Evolutionary conservation across 2,329 filamentous ascomycete species (phyloP).

Genomic region (Byssothecium circinans): DNA sequence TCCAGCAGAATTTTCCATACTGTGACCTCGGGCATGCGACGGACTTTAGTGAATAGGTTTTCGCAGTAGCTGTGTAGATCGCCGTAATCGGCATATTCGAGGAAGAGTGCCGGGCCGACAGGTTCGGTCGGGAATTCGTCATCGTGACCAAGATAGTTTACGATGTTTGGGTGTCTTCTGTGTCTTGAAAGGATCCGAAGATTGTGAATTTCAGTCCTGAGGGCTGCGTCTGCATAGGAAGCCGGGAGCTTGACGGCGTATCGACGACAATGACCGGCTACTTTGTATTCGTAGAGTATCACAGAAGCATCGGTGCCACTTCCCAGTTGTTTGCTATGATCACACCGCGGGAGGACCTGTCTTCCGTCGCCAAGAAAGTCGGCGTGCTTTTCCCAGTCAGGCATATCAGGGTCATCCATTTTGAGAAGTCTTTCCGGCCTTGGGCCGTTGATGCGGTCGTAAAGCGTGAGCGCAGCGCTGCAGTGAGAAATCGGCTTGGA

Average conservation of each 20-base stretch:
- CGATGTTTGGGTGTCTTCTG: conserved; percentile 15
- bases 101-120: conserved; percentile 19
- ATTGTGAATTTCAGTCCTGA: not conserved
- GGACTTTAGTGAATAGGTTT: not conserved
- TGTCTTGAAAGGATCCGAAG: not conserved
- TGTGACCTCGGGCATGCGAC: conserved; percentile 20
- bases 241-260: conserved; percentile 7
- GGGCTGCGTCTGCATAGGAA: not conserved
- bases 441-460: too few species aligned
- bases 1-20: conserved; percentile 27
- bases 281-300: conserved; percentile 1
- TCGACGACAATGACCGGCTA: not conserved
- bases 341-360: too few species aligned
- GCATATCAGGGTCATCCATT: too few species aligned
- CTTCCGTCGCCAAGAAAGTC: too few species aligned
- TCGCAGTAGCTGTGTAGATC: conserved; percentile 15
- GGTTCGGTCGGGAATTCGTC: not conserved
- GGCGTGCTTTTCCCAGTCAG: too few species aligned
- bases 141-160: conserved; percentile 10
- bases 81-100: conserved; percentile 22
- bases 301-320: conserved; percentile 15
- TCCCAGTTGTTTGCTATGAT: not conserved
- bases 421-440: too few species aligned
- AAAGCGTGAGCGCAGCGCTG: too few species aligned
- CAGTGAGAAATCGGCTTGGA: too few species aligned